Evolutionary conservation across 257 asterid species (phyloP), one percentile per base, ranked within the genome.

Genomic region (Solanum raphanifolium): DNA sequence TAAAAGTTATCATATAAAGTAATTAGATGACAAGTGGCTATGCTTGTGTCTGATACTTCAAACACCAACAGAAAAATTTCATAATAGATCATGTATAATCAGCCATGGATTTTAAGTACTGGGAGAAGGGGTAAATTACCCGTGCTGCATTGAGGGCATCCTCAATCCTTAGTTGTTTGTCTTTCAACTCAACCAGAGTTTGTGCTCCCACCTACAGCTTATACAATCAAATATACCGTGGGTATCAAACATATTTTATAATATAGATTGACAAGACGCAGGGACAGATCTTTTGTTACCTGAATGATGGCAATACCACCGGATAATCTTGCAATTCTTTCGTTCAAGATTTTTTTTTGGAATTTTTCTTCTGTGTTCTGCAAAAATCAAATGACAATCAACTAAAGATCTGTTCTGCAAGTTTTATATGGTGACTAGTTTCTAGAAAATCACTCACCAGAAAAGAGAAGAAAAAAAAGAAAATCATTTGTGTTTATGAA

Each of bases 131-230:
- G 18, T 18, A 86, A 66, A 88, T 87, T 88, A 96, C 98, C 98
- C 95, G 93, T n/a, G 98, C 92, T 88, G 98, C 98, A 93, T 95
- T 95, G 75, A 96, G 90, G 62, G 98, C 98, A 90, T 96, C 98
- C 90, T 96, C 98, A 87, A 91, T 93, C 90, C 95, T 93, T n/a
- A 96, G 91, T 69, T 93, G 98, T 91, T 95, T 96, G 83, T 96
- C 96, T 90, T 96, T 96, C 87, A 96, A 91, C 93, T 95, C 98
- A 8, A 95, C 91, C 39, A 91, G 95, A 4, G 99, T 96, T 86
- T 91, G 98, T 86, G 99, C 98, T 90, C 98, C 99, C 25, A 96
- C 98, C 98, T 94, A 84, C 60, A 79, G 29, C 69, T 31, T 58
- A 85, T 73, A 43, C 20, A 84, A 46, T 29, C 72, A 41, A 58